Evolutionary conservation across 2,329 filamentous ascomycete genomes (phyloP).

Genomic region (Talaromyces sp.): DNA sequence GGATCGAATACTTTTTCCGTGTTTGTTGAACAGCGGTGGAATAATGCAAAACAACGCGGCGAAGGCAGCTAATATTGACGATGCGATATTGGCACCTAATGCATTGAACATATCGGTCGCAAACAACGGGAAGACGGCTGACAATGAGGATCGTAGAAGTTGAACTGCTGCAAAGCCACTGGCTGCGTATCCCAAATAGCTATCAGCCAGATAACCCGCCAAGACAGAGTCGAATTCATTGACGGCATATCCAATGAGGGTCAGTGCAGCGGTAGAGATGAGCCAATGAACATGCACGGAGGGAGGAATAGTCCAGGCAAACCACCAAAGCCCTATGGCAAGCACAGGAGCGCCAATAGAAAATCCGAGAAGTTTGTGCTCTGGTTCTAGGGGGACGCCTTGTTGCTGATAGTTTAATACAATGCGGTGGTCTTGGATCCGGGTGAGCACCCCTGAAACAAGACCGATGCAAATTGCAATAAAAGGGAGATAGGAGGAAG

Average conservation of each 20-base stretch:
- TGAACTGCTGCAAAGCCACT: conserved; percentile 47
- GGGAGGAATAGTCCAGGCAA: conserved; percentile 53
- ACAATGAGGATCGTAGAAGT: conserved; percentile 39
- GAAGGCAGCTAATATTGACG: background rate
- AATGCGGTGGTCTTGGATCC: conserved; percentile 43
- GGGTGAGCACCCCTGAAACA: conserved; percentile 42
- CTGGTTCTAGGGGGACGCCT: conserved; percentile 14
- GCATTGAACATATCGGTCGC: conserved; percentile 41
- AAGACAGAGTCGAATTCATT: conserved; percentile 50
- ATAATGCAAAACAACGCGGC: conserved; percentile 5
- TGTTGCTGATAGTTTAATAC: conserved; percentile 12
- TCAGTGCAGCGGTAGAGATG: conserved; percentile 42
- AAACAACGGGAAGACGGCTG: conserved; percentile 44
- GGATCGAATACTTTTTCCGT: conserved; percentile 20
- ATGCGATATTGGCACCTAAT: conserved; percentile 28
- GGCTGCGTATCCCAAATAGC: conserved; percentile 46
- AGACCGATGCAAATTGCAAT: conserved; percentile 45
- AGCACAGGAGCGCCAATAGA: conserved; percentile 14
- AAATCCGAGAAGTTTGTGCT: conserved; percentile 21
- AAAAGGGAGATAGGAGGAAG: conserved; percentile 42
- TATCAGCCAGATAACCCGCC: conserved; percentile 48
- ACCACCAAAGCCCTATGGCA: conserved; percentile 49
- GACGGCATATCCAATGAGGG: conserved; percentile 49
- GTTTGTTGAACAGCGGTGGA: conserved; percentile 3
- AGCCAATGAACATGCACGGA: conserved; percentile 39